Base-by-base conservation (phyloP, 2,329 filamentous ascomycete genomes). In the Trichoderma oligosporum region DNA sequence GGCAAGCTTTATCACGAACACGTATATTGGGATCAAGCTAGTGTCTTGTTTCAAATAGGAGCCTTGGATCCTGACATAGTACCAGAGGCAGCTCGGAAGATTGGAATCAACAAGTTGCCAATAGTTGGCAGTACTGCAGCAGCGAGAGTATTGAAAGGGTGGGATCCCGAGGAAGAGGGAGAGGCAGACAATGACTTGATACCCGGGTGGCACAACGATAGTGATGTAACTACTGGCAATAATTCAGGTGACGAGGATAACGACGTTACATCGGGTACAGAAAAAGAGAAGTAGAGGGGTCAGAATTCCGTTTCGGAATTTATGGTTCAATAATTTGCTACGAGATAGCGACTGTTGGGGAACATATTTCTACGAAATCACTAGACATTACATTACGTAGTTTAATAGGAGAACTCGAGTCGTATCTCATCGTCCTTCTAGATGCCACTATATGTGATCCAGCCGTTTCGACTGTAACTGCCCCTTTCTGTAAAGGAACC, bases 1-100 rank as follows among this genome's bases (percentile, higher is more conserved):
- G 82, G 84, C 44, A 76, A 82, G 7, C 65, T 87, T 0, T 82
- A 80, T 47, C 81, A 84, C 41, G 84, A 87, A 65, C 82, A 86
- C 59, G 83, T 86, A 11, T 76, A 80, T 31, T 87, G 84, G 83
- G 84, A 87, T 51, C 82, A 86, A 63, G 81, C 76, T 0, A 85
- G 81, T 0, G 81, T 82, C 2, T 66, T 87, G 27, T 67, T 77
- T 2, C 86, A 88, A 64, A 66, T 82, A 5, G 85, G 83, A 0
- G 65, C 87, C 33, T 63, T 88, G 31, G 73, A 77, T 36, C 73
- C 72, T 0, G 68, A 68, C 0, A 12, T 73, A 0, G 48, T 77
- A 0, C 72, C 76, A 0, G 64, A 72, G 9, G 63, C 64, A 24
- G 70, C 69, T 0, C 68, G 65, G 18, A 68, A 71, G 8, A 60